These are phyloP conservation scores for Rhodotorula sp. DNA, from an alignment of 1,284 basidiomycete genomes.

Conservation along the genomic window DNA sequence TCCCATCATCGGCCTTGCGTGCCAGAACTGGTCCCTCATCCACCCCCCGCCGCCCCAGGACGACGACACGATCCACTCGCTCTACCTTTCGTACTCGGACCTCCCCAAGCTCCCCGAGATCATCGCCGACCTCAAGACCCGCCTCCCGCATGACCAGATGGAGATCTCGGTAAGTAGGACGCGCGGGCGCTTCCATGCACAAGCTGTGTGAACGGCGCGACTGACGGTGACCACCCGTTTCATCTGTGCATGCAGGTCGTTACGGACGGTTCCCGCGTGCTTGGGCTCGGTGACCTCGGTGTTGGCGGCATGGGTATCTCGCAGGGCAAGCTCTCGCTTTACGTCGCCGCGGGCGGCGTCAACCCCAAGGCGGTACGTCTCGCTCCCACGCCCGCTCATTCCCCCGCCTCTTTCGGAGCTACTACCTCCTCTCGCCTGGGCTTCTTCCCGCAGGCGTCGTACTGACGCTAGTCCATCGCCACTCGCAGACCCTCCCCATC, in stretches of 20 bases:
- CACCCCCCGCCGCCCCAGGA: constrained; percentile 28
- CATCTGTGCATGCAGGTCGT: constrained; percentile 45
- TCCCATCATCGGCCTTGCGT: constrained; percentile 67
- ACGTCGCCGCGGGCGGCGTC: constrained; percentile 74
- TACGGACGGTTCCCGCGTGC: constrained; percentile 83
- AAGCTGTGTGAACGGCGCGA: neutral
- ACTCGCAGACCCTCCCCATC: constrained; percentile 69
- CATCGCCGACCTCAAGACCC: constrained; percentile 48
- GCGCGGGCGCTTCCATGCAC: no score
- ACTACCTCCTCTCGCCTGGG: neutral
- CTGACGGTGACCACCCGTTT: neutral
- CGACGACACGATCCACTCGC: constrained; percentile 30
- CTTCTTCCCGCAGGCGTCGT: neutral
- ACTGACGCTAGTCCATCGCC: no score
- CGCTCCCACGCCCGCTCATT: neutral
- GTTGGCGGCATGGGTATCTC: constrained; percentile 72
- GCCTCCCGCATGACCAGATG: constrained; percentile 45
- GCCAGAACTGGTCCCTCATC: constrained; percentile 41
- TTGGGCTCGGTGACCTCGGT: constrained; percentile 85
- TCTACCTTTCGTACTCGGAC: constrained; percentile 80
- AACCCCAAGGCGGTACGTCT: constrained; percentile 65
- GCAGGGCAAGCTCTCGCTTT: constrained; percentile 89
- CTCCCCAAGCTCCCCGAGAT: constrained; percentile 61
- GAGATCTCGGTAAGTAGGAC: constrained; percentile 34
- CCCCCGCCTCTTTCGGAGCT: neutral